Conservation (phyloP, 75 land plant genomes). For the Picea sitchensis region DNA sequence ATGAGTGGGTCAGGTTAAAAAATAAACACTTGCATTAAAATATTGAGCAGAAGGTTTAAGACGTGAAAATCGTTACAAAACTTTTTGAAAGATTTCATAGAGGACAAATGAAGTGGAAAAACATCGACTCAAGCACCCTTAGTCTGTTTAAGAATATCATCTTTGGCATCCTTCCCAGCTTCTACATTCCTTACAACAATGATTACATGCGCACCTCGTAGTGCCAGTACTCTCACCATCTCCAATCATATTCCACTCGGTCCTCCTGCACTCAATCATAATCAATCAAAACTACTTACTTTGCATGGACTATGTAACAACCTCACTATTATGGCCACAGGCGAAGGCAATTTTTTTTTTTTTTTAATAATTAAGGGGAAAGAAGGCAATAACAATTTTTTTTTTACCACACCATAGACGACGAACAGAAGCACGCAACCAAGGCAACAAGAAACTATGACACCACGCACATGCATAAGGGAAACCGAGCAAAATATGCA, state of each 20-base stretch:
- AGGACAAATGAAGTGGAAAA: slow-evolving; percentile 49
- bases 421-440: no score
- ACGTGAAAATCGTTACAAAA: slow-evolving; percentile 36
- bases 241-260: slow-evolving; percentile 60
- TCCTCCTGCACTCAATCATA: slow-evolving; percentile 36
- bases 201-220: no score
- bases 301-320: no score
- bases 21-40: slow-evolving; percentile 33
- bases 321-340: no score
- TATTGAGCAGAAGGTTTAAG: slow-evolving; percentile 49
- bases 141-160: slow-evolving; percentile 22
- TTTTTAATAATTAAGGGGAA: no score
- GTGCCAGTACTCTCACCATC: slow-evolving; percentile 19
- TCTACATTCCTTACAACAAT: slow-evolving; percentile 35
- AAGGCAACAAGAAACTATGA: no score
- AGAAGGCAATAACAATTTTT: no score
- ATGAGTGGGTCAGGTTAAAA: no score
- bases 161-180: slow-evolving; percentile 38
- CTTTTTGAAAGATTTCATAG: slow-evolving; percentile 36
- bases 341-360: no score
- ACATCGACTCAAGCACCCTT: slow-evolving; percentile 29
- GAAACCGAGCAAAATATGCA: no score
- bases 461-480: no score
- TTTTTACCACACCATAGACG: no score
- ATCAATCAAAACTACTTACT: background rate